phyloP scores from a whole-genome alignment of 2,329 filamentous ascomycete genomes.

The Immersiporthe knoxdaviesiana region DNA sequence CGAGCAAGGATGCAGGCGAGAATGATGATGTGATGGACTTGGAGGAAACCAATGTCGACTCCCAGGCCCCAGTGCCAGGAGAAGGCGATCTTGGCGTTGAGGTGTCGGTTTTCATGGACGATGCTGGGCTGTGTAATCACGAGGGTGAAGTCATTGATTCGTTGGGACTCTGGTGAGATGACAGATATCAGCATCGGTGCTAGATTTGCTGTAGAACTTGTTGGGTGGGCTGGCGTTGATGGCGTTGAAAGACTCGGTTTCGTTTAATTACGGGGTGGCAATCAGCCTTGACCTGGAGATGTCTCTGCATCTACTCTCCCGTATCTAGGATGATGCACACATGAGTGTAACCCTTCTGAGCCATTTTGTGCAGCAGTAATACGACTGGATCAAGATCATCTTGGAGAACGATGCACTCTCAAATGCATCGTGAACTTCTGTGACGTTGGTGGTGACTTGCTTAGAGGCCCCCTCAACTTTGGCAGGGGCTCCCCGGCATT shows the following conservation, averaged over 20 bases:
- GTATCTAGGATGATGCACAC: background rate
- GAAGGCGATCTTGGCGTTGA: background rate
- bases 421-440: background rate
- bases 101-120: background rate
- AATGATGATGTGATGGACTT: background rate
- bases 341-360: background rate
- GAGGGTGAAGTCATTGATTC: background rate
- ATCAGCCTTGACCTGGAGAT: background rate
- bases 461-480: background rate
- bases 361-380: background rate
- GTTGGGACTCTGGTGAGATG: too few species aligned
- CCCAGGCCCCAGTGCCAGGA: background rate
- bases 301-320: background rate
- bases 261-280: background rate
- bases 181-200: background rate
- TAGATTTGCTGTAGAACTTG: background rate
- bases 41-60: background rate
- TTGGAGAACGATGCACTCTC: background rate
- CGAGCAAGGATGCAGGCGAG: background rate
- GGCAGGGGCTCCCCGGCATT: constrained; percentile 1
- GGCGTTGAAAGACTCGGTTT: background rate
- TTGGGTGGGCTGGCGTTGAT: background rate
- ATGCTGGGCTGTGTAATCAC: background rate
- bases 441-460: background rate
- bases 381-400: background rate